Evolutionary conservation across 2,329 filamentous ascomycete species (phyloP), one percentile per base, ranked within the genome.

Genomic region (Dothidotthia symphoricarpi): DNA sequence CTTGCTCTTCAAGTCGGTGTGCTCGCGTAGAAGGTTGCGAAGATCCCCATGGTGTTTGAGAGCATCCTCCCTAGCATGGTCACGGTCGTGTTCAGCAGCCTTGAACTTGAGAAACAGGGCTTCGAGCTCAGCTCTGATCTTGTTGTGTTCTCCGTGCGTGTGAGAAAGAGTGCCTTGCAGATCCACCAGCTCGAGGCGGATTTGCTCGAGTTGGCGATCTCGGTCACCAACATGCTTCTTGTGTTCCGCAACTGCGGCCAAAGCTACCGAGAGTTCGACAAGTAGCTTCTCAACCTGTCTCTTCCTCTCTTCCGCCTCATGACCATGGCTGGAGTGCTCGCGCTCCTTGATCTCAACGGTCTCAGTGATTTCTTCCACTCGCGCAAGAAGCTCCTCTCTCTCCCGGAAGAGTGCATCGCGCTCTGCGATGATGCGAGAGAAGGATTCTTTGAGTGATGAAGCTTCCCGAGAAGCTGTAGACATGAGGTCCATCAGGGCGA

Each of bases 401-500:
- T 57, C 53, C 9, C 36, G 45, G 17, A 37, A 31, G n/a, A 52
- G 43, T n/a, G 45, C 33, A 13, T 59, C 55, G n/a, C 55, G 55
- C 44, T 59, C 53, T 17, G 53, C 48, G 17, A 55, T 45, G 17
- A 57, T 59, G 16, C 47, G 47, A 31, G 48, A 36, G 53, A 53
- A 59, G 12, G 44, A 48, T 34, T 59, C 55, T 16, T 59, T 59
- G 9, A 59, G 24, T 0, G 52, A 58, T 4, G 48, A 46, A 19
- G 53, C 53, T 34, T 55, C 49, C 13, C 54, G 43, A 9, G 54
- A 58, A 10, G 53, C 51, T 17, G 42, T 52, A 8, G 54, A 51
- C 45, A 58, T 59, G 9, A 57, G 53, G 12, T 59, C 54, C 45
- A 59, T 56, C 12, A 59, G 30, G n/a, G 54, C 47, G 31, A 58